Evolutionary conservation across 192 early-diverging fungal species (phyloP), one percentile per base, ranked within the genome.

Genomic region (Funneliformis mosseae): DNA sequence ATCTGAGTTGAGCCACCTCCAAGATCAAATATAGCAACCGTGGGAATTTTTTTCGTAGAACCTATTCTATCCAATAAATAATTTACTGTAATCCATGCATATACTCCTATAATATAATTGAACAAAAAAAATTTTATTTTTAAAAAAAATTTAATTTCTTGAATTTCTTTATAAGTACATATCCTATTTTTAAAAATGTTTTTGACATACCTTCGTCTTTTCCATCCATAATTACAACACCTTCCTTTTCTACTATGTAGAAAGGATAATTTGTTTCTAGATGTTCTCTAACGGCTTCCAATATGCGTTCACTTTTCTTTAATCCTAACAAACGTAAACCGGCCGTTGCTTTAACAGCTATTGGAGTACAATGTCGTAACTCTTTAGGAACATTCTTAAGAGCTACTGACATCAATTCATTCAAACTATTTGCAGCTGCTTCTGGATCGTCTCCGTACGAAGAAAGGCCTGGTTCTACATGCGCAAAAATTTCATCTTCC

Each of bases 1-100:
- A 99, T 96, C 85, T 99, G 97, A 9, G 98, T 99, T 27, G 96
- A 97, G 5, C 93, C 98, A 64, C 98, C 98, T 50, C 98, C 98
- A 77, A 99, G 89, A 83, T 99, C 98, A 90, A 99, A 92, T 38
- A 97, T 92, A 0, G 96, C 98, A 2, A 93, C 97, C 2, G 96
- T 97, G 8, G 86, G 83, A 8, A 67, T 72, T 25, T 84, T 84
- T 79, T 85, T 74, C 1, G 85, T 39, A 11, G 87, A 85, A 11
- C 91, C 94, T 66, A 97, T 88, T 25, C 85, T 85, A 25, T 88
- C 83, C 41, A 97, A 88, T 9, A 99, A 86, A 78, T 95, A 97
- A 85, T 99, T 99, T 27, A 97, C 94, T 0, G 97, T 99, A 67
- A 99, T 95, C 97, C 97, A 99, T 43, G 97, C 97, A 86, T 92